Base-by-base conservation (phyloP, 225 moss, liverwort and hornwort genomes). In the Marchantia paleacea region DNA sequence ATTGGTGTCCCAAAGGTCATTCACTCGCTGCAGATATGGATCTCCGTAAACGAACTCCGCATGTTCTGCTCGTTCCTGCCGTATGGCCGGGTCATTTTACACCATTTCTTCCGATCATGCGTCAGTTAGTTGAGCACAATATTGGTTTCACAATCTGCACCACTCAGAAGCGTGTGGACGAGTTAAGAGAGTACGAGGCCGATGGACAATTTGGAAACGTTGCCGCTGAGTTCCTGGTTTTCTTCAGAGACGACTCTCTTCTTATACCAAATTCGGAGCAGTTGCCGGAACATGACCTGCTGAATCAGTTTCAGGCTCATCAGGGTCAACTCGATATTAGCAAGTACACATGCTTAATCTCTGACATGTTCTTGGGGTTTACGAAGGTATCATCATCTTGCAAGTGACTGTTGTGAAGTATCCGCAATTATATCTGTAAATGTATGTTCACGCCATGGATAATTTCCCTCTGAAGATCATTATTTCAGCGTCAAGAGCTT, bases 21-120 rank as follows among this genome's bases (percentile, higher is more conserved):
- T 62, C 6, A 62, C 7, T 24, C 22, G 62, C n/a, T 22, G 22
- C 62, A 22, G 62, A 62, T 8, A 62, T 62, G 62, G 62, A 62
- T 6, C 62, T 24, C 9, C 62, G 10, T 62, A 24, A 0, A 62
- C 22, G n/a, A 62, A 62, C 62, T 7, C 62, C 62, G 24, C 62
- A 62, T 62, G 71, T 14, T 20, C 49, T 71, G 47, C 49, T 71
- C 7, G 49, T 71, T 71, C 71, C 71, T 28, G 20, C 48, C 49
- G 6, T 30, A 0, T 30, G 30, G 49, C 20, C 20, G 12, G 49
- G 71, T 3, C 71, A 71, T 50, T 71, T 28, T 8, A 71, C 7
- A 48, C 71, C 71, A 71, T 71, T 71, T 71, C 71, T 71, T 48
- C 71, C 18, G 14, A 28, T 71, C 49, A 71, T 71, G 8, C 71